phyloP scores from a whole-genome alignment of 345 rosid species.

The Draba incana region DNA sequence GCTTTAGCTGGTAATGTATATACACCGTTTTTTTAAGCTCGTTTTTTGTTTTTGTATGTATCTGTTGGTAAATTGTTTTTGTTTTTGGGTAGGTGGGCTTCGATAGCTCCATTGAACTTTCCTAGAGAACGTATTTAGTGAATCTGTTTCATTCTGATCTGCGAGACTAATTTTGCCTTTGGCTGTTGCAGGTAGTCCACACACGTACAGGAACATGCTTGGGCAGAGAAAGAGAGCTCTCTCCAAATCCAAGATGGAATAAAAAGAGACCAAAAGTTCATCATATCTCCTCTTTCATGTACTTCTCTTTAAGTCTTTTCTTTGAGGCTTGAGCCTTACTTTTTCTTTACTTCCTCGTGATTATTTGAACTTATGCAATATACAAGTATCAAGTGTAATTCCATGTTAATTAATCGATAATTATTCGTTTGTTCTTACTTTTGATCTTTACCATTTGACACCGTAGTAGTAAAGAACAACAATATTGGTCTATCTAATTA shows the following conservation, averaged over 20 bases:
- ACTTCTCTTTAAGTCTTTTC: neutral
- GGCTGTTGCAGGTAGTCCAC: constrained; percentile 77
- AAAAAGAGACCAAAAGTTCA: constrained; percentile 24
- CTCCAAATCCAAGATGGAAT: constrained; percentile 80
- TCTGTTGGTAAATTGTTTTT: neutral
- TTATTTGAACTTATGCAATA: neutral
- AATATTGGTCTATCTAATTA: too few relatives aligned
- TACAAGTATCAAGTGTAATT: constrained; percentile 5
- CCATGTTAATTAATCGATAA: neutral
- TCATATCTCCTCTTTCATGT: constrained; percentile 5
- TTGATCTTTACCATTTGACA: neutral
- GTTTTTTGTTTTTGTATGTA: neutral
- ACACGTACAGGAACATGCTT: constrained; percentile 84
- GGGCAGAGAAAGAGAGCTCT: constrained; percentile 90
- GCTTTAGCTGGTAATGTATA: constrained; percentile 56
- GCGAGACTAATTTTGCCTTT: constrained; percentile 1
- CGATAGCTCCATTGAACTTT: constrained; percentile 43
- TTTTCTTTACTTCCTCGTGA: neutral
- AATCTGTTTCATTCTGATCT: constrained; percentile 9
- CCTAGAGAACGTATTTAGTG: neutral
- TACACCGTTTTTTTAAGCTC: neutral
- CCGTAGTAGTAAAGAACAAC: too few relatives aligned
- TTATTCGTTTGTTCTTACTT: neutral
- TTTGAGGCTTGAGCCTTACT: too few relatives aligned
- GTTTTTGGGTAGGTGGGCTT: constrained; percentile 52